phyloP scores from a whole-genome alignment of 306 rosid genomes.

The Biancaea sappan region DNA sequence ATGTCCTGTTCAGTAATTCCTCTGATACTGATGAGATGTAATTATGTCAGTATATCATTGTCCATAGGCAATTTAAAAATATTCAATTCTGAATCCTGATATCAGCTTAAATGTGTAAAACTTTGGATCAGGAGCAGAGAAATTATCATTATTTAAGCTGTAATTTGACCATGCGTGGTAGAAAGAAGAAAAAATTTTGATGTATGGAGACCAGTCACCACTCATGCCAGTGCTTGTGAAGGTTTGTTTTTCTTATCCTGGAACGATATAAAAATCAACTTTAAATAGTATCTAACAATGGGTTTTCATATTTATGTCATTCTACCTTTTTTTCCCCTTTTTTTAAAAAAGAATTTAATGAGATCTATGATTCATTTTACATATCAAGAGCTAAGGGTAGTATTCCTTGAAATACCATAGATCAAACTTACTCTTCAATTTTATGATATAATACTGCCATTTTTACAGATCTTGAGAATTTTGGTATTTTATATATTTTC shows the following conservation, averaged over 20 bases:
- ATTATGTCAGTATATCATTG: neutral
- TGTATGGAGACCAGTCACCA: slow-evolving; percentile 69
- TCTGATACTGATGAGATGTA: neutral
- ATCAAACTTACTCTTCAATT: neutral
- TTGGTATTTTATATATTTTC: slow-evolving; percentile 10
- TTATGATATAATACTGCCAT: slow-evolving; percentile 8
- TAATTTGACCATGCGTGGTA: slow-evolving; percentile 50
- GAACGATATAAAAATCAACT: neutral
- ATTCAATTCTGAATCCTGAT: slow-evolving; percentile 7
- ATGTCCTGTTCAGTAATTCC: neutral
- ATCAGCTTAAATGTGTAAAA: neutral
- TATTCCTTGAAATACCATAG: slow-evolving; percentile 6
- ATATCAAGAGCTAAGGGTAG: neutral
- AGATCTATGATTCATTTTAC: slow-evolving; percentile 4
- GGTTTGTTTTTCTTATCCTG: slow-evolving; percentile 46
- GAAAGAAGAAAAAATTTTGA: slow-evolving; percentile 47
- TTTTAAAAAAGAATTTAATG: neutral
- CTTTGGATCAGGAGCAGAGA: slow-evolving; percentile 42
- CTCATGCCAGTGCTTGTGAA: slow-evolving; percentile 52
- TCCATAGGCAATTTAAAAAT: neutral
- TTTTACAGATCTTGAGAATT: slow-evolving; percentile 12
- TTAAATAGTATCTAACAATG: neutral
- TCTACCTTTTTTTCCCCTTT: too few relatives aligned
- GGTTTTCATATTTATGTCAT: neutral
- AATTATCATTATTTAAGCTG: slow-evolving; percentile 47